Conservation (phyloP, 441 rosid species). For the California macrophylla region DNA sequence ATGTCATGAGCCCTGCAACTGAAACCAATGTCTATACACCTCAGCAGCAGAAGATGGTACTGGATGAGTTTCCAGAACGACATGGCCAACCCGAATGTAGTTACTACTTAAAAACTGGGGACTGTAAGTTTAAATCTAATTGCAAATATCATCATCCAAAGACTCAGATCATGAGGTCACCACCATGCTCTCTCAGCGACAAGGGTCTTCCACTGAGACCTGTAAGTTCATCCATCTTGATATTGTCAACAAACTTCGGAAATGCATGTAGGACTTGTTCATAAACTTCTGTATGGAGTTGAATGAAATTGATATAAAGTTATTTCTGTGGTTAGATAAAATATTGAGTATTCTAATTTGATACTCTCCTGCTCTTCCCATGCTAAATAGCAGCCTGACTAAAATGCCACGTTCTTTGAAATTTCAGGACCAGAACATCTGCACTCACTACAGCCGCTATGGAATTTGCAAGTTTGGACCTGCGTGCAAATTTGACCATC, state of each 20-base stretch:
- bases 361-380: background rate
- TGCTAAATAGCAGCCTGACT: background rate
- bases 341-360: too few relatives aligned
- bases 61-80: slow-evolving; percentile 76
- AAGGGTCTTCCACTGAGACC: slow-evolving; percentile 93
- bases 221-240: slow-evolving; percentile 41
- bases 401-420: too few relatives aligned
- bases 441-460: slow-evolving; percentile 75
- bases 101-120: slow-evolving; percentile 74
- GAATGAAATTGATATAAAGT: background rate
- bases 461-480: slow-evolving; percentile 95
- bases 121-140: slow-evolving; percentile 67
- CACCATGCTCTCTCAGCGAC: slow-evolving; percentile 53
- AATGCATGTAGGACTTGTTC: too few relatives aligned
- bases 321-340: too few relatives aligned
- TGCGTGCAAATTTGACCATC: slow-evolving; percentile 84
- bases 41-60: slow-evolving; percentile 34
- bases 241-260: background rate
- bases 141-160: slow-evolving; percentile 96
- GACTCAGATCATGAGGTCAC: slow-evolving; percentile 33
- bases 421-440: slow-evolving; percentile 57
- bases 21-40: slow-evolving; percentile 34
- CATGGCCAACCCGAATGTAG: slow-evolving; percentile 84
- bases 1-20: slow-evolving; percentile 30
- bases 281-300: background rate